Base-by-base conservation (phyloP, 768 basidiomycete species). In the Rhodotorula kratochvilovae region DNA sequence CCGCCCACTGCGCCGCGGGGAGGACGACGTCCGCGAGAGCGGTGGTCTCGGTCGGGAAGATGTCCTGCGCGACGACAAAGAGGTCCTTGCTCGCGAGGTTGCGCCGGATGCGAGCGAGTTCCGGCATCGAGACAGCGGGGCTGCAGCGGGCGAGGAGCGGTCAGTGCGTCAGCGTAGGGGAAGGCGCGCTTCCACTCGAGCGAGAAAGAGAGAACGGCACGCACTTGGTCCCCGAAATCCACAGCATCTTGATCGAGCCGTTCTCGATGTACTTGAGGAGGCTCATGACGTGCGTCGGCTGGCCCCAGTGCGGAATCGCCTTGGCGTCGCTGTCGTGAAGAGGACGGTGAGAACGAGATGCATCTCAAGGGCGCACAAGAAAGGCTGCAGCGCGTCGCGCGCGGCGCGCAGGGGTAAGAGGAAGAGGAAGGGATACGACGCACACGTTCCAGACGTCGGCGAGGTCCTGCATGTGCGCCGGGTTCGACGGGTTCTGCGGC, bases 1-100 rank as follows among this genome's bases (percentile, higher is more conserved):
- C 71, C 19, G 63, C 66, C 72, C 72, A 76, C 66, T 70, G 68
- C 3, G 73, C 73, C 2, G 70, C 76, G 13, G 76, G 76, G 19
- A 76, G 56, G 16, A 76, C 73, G 48, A 76, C 73, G 36, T 76
- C 76, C 36, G 76, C 76, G 35, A 76, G 62, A 19, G 69, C 68
- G 11, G 76, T 76, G 35, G 76, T 76, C 58, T 76, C 76, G 56
- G 39, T 76, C 15, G 73, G 72, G 58, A 74, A 76, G 56, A 76
- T 76, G 58, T 76, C 76, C 63, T 76, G 73, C 27, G 73, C 67
- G 29, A 70, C 48, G 48, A 72, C 65, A 46, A 76, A 74, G 33
- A 76, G 63, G 51, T 71, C 73, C 27, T 73, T 66, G 42, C 61
- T 61, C 31, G 69, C 65, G 35, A 76, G 36, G 50, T 66, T 71